Conservation (phyloP, 2,329 filamentous ascomycete species). For the Fusarium sp. region DNA sequence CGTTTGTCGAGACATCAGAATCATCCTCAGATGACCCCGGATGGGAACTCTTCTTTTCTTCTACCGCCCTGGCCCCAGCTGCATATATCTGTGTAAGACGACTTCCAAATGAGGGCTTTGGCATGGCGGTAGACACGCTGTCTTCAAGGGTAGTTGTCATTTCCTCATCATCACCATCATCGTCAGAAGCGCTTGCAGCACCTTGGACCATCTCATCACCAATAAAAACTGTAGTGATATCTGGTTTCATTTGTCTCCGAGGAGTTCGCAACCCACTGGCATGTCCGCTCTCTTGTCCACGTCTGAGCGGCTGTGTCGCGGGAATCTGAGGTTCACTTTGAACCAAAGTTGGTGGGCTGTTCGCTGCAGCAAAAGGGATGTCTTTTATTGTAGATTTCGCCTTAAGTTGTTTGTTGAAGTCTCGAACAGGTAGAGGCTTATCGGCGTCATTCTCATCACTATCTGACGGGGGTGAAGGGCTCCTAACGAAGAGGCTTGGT, state of each 20-base stretch:
- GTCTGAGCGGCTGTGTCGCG: slow-evolving; percentile 24
- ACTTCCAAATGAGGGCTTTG: slow-evolving; percentile 39
- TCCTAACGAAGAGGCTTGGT: slow-evolving; percentile 33
- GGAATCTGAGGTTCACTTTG: slow-evolving; percentile 40
- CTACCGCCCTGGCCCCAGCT: slow-evolving; percentile 15
- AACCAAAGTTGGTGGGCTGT: background rate
- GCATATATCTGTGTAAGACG: slow-evolving; percentile 40
- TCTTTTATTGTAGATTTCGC: slow-evolving; percentile 29
- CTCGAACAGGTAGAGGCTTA: slow-evolving; percentile 49
- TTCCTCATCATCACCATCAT: background rate
- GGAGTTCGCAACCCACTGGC: slow-evolving; percentile 11
- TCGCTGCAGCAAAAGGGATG: background rate
- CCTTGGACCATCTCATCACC: slow-evolving; percentile 34
- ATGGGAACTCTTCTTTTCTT: background rate
- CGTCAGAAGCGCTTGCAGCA: slow-evolving; percentile 3
- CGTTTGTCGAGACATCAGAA: background rate
- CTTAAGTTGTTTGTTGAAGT: slow-evolving; percentile 55
- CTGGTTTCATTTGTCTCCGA: slow-evolving; percentile 11
- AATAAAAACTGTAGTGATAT: slow-evolving; percentile 41
- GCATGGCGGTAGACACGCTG: slow-evolving; percentile 8
- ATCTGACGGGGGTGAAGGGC: slow-evolving; percentile 26
- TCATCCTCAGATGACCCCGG: slow-evolving; percentile 35
- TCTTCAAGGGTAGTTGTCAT: background rate
- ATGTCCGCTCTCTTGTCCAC: slow-evolving; percentile 5
- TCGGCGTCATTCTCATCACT: slow-evolving; percentile 34